Evolutionary conservation across 352 stramenopile species (phyloP).

Genomic region (Pythium folliculosum): DNA sequence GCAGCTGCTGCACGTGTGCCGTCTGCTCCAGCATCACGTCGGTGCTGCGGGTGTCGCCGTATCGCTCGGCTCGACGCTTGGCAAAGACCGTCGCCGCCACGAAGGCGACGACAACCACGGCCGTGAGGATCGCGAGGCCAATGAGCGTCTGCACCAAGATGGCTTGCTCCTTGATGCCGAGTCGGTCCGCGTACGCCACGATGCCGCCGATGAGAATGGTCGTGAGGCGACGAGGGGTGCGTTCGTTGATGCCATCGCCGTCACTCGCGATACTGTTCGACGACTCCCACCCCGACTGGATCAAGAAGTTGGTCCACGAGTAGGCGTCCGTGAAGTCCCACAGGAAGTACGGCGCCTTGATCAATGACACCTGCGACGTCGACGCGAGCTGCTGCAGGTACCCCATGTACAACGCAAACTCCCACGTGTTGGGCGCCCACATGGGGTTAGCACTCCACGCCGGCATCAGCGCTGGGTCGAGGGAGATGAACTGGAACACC

Average conservation of each 20-base stretch:
- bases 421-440: slow-evolving; percentile 79
- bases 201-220: slow-evolving; percentile 55
- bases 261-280: slow-evolving; percentile 20
- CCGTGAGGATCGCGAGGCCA: slow-evolving; percentile 48
- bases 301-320: slow-evolving; percentile 68
- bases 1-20: slow-evolving; percentile 48
- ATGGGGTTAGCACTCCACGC: slow-evolving; percentile 32
- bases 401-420: slow-evolving; percentile 61
- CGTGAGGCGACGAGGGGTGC: slow-evolving; percentile 35
- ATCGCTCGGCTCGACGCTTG: slow-evolving; percentile 50
- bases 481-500: slow-evolving; percentile 68
- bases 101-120: slow-evolving; percentile 41
- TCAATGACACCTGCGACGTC: slow-evolving; percentile 58
- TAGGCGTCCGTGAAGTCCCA: slow-evolving; percentile 75
- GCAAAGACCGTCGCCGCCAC: slow-evolving; percentile 46
- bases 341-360: slow-evolving; percentile 69
- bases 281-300: slow-evolving; percentile 18
- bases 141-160: slow-evolving; percentile 43
- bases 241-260: slow-evolving; percentile 6
- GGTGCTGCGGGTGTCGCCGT: slow-evolving; percentile 43
- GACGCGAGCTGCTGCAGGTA: slow-evolving; percentile 58
- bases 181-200: slow-evolving; percentile 58
- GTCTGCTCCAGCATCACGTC: slow-evolving; percentile 41
- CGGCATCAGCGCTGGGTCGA: slow-evolving; percentile 44
- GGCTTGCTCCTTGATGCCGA: slow-evolving; percentile 47